Evolutionary conservation across 441 rosid genomes (phyloP), one percentile per base, ranked within the genome.

Genomic region (Mallotus repandus): DNA sequence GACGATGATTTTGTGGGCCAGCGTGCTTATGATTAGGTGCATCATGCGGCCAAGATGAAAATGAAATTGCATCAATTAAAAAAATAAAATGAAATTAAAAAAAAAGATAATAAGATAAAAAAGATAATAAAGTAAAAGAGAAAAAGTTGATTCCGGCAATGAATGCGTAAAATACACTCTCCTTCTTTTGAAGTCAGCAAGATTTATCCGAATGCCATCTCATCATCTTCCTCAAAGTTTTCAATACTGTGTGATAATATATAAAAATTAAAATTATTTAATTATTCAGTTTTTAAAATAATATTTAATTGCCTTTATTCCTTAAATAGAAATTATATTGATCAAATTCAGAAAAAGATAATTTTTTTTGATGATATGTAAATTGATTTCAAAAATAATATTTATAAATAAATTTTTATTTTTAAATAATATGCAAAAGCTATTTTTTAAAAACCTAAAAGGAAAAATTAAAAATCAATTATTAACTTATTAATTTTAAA

Each of bases 151-250:
- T 75, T 71, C 63, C 19, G 38, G 49, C 9, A 55, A 29, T n/a
- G 66, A 9, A 35, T 21, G 80, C 82, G 80, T 80, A 18, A 35
- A 43, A 65, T 18, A 21, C 54, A 76, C 73, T 76, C 66, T 43
- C 22, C 9, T 48, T 7, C 19, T 19, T 29, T 52, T 18, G 13
- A 16, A 25, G n/a, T 16, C 0, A 10, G 62, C 5, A 52, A 25
- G 11, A 59, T 45, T 62, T 71, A 71, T 72, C 79, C 68, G 68
- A 71, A 7, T 19, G 70, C 73, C 75, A 70, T 64, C 65, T 67
- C 81, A 66, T 71, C 45, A 32, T 12, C 43, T 8, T 19, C 54
- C 9, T 58, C 15, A 49, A 59, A 22, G 7, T 45, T 65, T 25
- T 46, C 54, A 48, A 48, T 21, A 1, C 32, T 18, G 9, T 53